phyloP scores from a whole-genome alignment of 225 moss, liverwort and hornwort genomes.

The Lunularia cruciata region DNA sequence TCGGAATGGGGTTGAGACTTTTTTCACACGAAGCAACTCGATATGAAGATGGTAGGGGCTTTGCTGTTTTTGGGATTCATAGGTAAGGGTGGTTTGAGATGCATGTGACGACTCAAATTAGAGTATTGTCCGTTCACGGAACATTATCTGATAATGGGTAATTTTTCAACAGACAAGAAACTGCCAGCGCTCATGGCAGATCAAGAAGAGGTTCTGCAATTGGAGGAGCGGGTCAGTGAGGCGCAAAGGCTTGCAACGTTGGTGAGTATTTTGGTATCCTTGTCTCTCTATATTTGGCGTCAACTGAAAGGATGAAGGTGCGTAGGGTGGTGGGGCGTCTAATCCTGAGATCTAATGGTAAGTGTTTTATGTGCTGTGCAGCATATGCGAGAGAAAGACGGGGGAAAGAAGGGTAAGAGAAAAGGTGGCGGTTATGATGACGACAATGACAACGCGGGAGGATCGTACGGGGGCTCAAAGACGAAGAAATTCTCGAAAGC shows the following conservation, averaged over 20 bases:
- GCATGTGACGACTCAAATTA: too few species aligned
- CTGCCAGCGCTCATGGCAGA: conserved; percentile 51
- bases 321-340: neutral
- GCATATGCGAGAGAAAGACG: conserved; percentile 80
- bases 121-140: neutral
- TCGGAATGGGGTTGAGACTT: too few species aligned
- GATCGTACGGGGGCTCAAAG: conserved; percentile 25
- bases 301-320: neutral
- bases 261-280: conserved; percentile 20
- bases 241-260: conserved; percentile 73
- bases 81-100: neutral
- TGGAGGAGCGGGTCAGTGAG: conserved; percentile 76
- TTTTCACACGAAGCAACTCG: too few species aligned
- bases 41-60: too few species aligned
- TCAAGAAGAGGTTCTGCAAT: conserved; percentile 71
- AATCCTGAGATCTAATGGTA: neutral
- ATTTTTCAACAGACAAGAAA: conserved; percentile 54
- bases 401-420: conserved; percentile 63
- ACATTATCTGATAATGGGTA: neutral
- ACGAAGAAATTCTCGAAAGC: conserved; percentile 19
- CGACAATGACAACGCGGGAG: conserved; percentile 42
- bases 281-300: neutral
- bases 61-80: too few species aligned
- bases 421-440: conserved; percentile 52
- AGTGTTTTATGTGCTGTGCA: conserved; percentile 24